Base-by-base conservation (phyloP, 2,329 filamentous ascomycete genomes). In the Botrytis hyacinthi region DNA sequence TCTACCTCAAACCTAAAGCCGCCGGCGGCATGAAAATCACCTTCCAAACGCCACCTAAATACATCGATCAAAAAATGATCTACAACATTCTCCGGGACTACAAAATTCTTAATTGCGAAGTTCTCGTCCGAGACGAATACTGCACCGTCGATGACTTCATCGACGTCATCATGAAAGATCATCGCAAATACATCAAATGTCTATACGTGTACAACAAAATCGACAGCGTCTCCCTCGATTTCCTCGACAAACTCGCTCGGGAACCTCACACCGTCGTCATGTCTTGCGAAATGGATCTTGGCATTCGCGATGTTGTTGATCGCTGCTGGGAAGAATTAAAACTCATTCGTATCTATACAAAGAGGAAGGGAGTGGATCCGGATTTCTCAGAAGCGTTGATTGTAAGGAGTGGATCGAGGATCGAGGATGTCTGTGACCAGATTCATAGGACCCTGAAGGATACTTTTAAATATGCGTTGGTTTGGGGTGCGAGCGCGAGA, bases 161-260 rank as follows among this genome's bases (percentile, higher is more conserved):
- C 84, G 96, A 99, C 83, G 94, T 98, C 75, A 98, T 99, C 84
- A 98, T 98, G 95, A 97, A 96, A 83, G 94, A 98, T 81, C 96
- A 99, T 86, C 88, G 96, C 81, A 99, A 97, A 83, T 99, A 99
- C 86, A 98, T 99, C 86, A 90, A 79, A 82, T 91, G 93, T 81
- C 87, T 99, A 46, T 99, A 99, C 84, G 95, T 98, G 46, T 99
- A 99, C 90, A 99, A 99, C 91, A 99, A 99, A 85, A 97, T 99
- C 84, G 96, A 99, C 85, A 92, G 90, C 82, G 93, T 99, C 75
- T 95, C 92, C 60, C 89, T 99, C 77, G 94, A 98, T 81, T 97
- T 97, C 83, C 89, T 99, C 66, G 93, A 99, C 85, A 90, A 92
- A 81, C 87, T 99, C 35, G 96, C 97, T 8, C 91, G 94, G 75